Evolutionary conservation across 2,329 filamentous ascomycete genomes (phyloP), one percentile per base, ranked within the genome.

Genomic region (Fusarium begoniae): DNA sequence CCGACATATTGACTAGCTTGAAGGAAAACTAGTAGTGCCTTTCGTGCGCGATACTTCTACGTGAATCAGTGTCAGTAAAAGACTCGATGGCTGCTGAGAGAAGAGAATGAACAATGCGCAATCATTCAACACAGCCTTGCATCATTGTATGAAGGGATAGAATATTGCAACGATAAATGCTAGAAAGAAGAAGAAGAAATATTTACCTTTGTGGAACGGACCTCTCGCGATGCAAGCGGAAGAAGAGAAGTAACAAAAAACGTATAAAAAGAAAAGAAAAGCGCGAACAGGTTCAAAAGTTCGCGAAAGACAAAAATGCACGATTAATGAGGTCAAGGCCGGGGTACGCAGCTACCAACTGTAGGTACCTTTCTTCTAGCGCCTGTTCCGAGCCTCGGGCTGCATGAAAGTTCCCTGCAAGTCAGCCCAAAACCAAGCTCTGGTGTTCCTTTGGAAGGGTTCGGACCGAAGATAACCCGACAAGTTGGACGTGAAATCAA

Each of bases 1-100:
- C 80, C 51, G 81, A 81, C 81, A 82, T 82, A 62, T 64, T 75
- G 73, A 40, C 47, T 32, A 28, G 47, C 20, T 45, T 50, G 28
- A 43, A 28, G 30, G 45, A 40, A 62, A 41, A 41, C 53, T 63
- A 38, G 28, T 30, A 40, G 53, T 63, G 38, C 35, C 47, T 45
- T 30, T 62, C 50, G 54, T 26, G 43, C 26, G 38, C 18, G 69
- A 41, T 53, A 37, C 26, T 61, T 60, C 66, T 76, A 37, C 45
- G 38, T 30, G 40, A 26, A n/a, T 13, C 14, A 17, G 28, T 24
- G 50, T 78, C 53, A 78, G 73, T 47, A 32, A 38, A 41, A 56
- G 58, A 50, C 51, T 50, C 44, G 32, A 43, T 53, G 35, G 50
- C 54, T 47, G 50, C 54, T 55, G 62, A 30, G 32, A 35, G 40